phyloP scores from a whole-genome alignment of 352 stramenopile species.

The Phytopythium mirpurense region DNA sequence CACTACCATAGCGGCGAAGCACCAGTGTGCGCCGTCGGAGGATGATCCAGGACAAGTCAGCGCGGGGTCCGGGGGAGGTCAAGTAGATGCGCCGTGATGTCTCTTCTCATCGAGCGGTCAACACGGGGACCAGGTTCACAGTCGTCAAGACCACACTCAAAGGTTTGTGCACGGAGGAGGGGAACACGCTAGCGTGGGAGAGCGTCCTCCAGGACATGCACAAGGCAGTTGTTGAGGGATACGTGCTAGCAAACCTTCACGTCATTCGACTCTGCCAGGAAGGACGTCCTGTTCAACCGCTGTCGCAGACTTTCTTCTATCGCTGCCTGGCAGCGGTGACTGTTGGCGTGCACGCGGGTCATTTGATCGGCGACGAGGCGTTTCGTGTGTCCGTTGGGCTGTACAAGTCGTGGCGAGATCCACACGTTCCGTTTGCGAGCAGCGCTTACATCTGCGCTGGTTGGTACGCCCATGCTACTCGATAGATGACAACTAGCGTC shows the following conservation, averaged over 20 bases:
- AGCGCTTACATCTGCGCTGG: slow-evolving; percentile 3
- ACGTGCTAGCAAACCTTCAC: slow-evolving; percentile 7
- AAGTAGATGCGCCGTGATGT: not conserved
- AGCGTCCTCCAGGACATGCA: slow-evolving; percentile 5
- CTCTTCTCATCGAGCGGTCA: not conserved
- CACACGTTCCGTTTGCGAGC: not conserved
- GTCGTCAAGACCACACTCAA: not conserved
- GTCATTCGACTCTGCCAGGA: slow-evolving; percentile 1
- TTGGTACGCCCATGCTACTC: not conserved
- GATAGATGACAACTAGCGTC: slow-evolving; percentile 3
- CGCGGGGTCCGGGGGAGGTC: not conserved
- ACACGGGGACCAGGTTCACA: not conserved
- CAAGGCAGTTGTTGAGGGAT: slow-evolving; percentile 5
- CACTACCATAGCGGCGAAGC: not conserved
- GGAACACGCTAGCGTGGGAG: slow-evolving; percentile 5
- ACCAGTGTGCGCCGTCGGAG: not conserved
- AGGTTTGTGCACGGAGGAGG: slow-evolving; percentile 4
- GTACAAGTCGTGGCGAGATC: slow-evolving; percentile 9
- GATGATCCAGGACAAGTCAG: not conserved
- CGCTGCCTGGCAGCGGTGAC: not conserved
- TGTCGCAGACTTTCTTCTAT: not conserved
- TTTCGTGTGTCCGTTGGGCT: slow-evolving; percentile 3
- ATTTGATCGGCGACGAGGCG: not conserved
- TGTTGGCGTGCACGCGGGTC: not conserved
- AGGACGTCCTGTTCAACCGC: not conserved